Evolutionary conservation across 148 eudicot species (phyloP).

Genomic region (Rhododendron williamsianum): DNA sequence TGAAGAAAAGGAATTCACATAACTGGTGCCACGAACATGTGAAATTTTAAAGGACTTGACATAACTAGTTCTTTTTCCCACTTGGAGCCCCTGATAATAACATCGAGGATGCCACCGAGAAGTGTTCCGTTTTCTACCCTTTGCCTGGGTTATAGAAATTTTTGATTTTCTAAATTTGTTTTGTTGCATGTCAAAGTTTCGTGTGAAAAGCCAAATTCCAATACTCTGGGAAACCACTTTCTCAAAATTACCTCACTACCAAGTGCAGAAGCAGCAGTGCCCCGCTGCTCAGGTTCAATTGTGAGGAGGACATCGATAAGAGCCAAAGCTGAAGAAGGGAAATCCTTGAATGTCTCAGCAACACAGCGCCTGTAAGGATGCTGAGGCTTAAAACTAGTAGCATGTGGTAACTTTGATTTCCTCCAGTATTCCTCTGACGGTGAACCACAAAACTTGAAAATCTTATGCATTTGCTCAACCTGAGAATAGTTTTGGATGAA

Average conservation of each 20-base stretch:
- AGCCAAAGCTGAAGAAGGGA: constrained; percentile 65
- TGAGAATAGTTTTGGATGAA: constrained; percentile 14
- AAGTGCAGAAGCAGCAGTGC: constrained; percentile 60
- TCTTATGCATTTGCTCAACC: constrained; percentile 99
- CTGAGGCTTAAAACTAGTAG: constrained; percentile 79
- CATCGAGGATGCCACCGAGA: not conserved
- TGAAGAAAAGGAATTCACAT: not conserved
- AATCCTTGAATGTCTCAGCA: constrained; percentile 58
- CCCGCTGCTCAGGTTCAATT: constrained; percentile 65
- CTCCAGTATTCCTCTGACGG: constrained; percentile 90
- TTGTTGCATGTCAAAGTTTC: not conserved
- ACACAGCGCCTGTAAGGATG: constrained; percentile 64
- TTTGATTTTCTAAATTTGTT: not conserved
- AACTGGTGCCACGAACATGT: not conserved
- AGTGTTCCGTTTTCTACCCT: not conserved
- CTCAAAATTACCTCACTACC: constrained; percentile 55
- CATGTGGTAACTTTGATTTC: constrained; percentile 60
- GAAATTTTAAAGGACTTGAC: not conserved
- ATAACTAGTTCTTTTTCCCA: not conserved
- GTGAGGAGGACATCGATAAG: constrained; percentile 67
- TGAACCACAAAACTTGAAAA: constrained; percentile 96
- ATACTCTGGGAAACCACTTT: not conserved
- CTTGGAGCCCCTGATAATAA: not conserved
- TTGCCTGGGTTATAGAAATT: not conserved
- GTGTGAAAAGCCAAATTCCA: not conserved